Evolutionary conservation across 352 stramenopile genomes (phyloP), one percentile per base, ranked within the genome.

Genomic region (Phytopythium kandeliae): DNA sequence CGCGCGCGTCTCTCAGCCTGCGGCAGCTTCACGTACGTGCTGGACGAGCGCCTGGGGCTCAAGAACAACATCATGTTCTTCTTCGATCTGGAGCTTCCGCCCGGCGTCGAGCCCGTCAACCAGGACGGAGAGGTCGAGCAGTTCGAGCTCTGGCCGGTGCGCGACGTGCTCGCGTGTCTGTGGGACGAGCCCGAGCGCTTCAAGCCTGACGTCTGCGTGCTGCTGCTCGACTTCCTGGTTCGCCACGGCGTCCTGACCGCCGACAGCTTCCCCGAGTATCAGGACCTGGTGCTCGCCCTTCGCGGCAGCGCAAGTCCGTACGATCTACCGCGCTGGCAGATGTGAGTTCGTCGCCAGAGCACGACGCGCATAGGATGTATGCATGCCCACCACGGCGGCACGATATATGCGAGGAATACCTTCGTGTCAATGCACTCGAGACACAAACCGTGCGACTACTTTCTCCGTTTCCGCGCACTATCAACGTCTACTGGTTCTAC

Each of bases 1-100:
- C 51, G 45, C 1, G n/a, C 46, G 16, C 53, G 56, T 3, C 61
- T 89, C 4, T 45, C 74, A 1, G 55, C 72, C 26, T 61, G 62
- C 5, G 74, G 77, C 46, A 83, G 60, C 55, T 78, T 89, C 46
- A 67, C 65, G 21, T 86, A 86, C 35, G 47, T 82, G 22, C 65
- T 71, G 40, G 72, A 85, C 19, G 65, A 80, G n/a, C 55, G 42
- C n/a, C 69, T 67, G 28, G 79, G 79, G 13, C 60, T 89, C 4
- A 60, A 78, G 41, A 76, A 82, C 63, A 79, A 87, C 57, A 85
- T 63, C 11, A 88, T 88, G 79, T 70, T 86, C 48, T 59, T 81
- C 22, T 90, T 72, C 44, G 79, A 90, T 46, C 52, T 88, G 40
- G 74, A 83, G 45, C 40, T 90, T 25, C 70, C 79, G 17, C 15